Evolutionary conservation across 805 yeast genomes (phyloP), one percentile per base, ranked within the genome.

Genomic region (Hanseniaspora osmophila): DNA sequence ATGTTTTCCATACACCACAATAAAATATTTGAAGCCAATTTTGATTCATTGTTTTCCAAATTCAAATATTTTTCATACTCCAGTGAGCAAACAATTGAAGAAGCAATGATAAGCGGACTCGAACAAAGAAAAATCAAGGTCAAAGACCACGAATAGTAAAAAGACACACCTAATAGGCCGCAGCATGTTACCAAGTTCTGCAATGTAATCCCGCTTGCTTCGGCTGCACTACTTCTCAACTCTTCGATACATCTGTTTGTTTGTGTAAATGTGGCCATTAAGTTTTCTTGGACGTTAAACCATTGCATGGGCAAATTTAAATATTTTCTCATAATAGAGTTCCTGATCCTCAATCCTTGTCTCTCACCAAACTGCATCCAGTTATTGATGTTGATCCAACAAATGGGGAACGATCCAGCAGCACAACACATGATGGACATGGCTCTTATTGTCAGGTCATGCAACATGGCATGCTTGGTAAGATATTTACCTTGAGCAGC

Each of bases 91-190:
- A 69, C 33, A 33, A 65, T 60, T 1, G 81, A 76, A 2, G 72
- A 50, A 0, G 69, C 9, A 0, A 68, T 68, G 47, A 90, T 73
- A 0, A 87, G 32, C 0, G 98, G 98, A 3, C 85, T 52, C 3
- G 82, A 70, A 1, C 85, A 79, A 48, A 90, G 55, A n/a, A 82
- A 75, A 1, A 92, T 73, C 22, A 92, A 62, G 0, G 96, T 84
- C 10, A 92, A 68, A 3, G 84, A 71, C 96, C 96, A 90, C 2
- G 94, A 84, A 49, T 77, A 79, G 49, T 73, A 71, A 57, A 92
- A 73, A 1, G 95, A 78, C 0, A 83, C 75, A 1, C 75, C 69
- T 1, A 80, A 56, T 10, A 81, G 61, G 0, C 81, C 75, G 3
- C 74, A 44, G 0, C 77, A 63, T 0, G 86, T 70, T 0, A 77